Base-by-base conservation (phyloP, 2,329 filamentous ascomycete species). In the Colletotrichum sp. region DNA sequence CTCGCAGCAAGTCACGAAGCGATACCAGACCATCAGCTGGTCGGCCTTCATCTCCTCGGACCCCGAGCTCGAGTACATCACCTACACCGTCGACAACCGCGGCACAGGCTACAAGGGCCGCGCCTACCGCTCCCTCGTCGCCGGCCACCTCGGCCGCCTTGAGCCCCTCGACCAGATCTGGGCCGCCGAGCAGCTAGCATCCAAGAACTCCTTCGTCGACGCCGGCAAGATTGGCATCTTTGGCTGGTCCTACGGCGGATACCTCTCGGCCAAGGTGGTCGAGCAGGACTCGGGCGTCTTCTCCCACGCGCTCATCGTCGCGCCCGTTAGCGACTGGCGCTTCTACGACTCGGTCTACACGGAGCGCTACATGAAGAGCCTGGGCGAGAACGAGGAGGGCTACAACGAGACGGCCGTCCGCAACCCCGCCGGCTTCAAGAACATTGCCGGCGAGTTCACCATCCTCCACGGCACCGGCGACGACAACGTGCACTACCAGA, bases 261-360 rank as follows among this genome's bases (percentile, higher is more conserved):
- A 92, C 77, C 86, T 94, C 2, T 87, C 90, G 0, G 84, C 90
- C 66, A 94, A 94, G 83, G 91, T 93, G 0, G 84, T 94, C 9
- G 92, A 94, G 78, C 84, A 86, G 0, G 84, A 90, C 79, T 89
- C 89, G 21, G 89, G 88, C 2, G 87, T 88, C 18, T 93, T 94
- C 80, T 88, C 90, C 0, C 87, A 92, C 9, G 92, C 87, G 0
- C 81, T 93, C 12, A 91, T 92, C 77, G 91, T 90, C 0, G 92
- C 92, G 0, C 92, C 92, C 0, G 91, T 94, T 0, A 87, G 86
- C 3, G 92, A 94, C 82, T 94, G 91, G 90, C 88, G 91, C 2
- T 91, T 94, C 83, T 94, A 94, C 81, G 92, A 94, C 80, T 89
- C 87, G 69, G 90, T 94, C 85, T 94, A 93, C 80, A 93, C 92